Conservation (phyloP, 352 stramenopile species). For the Pythium phragmiticola region DNA sequence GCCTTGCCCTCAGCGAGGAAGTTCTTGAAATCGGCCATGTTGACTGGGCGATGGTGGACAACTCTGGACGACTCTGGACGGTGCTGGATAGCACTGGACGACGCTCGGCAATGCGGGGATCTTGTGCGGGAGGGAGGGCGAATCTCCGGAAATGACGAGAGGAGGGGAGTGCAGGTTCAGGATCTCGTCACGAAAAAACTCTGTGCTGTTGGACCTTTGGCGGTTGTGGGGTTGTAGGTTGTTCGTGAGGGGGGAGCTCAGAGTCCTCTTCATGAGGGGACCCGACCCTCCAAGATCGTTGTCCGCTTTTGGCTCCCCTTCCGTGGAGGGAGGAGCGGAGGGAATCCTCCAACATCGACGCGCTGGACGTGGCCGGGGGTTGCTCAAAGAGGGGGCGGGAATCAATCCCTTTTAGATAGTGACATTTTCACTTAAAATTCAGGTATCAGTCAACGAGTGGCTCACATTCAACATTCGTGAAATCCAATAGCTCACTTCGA, state of each 20-base stretch:
- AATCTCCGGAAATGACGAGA: constrained; percentile 23
- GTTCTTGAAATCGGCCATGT: constrained; percentile 27
- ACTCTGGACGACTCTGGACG: not conserved
- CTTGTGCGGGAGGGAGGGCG: not conserved
- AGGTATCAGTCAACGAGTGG: constrained; percentile 6
- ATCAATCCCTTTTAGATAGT: constrained; percentile 1
- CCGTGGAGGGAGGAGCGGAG: not conserved
- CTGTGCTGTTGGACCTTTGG: not conserved
- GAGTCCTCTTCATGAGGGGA: no score
- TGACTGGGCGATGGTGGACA: constrained; percentile 1
- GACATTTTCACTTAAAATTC: not conserved
- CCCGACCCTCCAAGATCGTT: constrained; percentile 9
- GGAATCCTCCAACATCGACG: constrained; percentile 2
- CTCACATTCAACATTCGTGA: constrained; percentile 10
- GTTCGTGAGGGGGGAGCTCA: not conserved
- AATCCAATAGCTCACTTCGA: constrained; percentile 1
- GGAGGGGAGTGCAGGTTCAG: constrained; percentile 12
- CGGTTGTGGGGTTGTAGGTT: constrained; percentile 9
- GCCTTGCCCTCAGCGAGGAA: constrained; percentile 28
- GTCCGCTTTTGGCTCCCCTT: constrained; percentile 2
- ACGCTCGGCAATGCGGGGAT: no score
- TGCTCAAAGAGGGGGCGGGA: constrained; percentile 4
- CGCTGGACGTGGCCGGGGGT: not conserved
- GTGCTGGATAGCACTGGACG: constrained; percentile 1
- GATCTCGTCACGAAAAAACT: constrained; percentile 4